These are phyloP conservation scores for Prillingera fragicola DNA, from an alignment of 1,284 basidiomycete species.

Conservation along the genomic window DNA sequence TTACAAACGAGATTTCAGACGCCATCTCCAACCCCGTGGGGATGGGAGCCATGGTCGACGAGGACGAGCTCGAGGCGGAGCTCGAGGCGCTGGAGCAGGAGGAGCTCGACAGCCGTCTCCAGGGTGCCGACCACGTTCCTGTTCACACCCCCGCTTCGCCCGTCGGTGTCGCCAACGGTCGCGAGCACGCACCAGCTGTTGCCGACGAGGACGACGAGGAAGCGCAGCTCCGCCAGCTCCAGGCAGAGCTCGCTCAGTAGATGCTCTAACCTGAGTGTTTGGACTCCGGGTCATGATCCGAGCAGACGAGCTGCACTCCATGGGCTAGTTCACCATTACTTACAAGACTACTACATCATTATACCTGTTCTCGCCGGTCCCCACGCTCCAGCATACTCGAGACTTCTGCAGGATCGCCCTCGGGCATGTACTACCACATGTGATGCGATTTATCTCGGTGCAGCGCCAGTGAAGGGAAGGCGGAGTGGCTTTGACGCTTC, in stretches of 20 bases:
- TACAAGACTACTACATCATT: not conserved
- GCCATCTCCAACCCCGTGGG: constrained; percentile 77
- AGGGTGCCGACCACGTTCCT: constrained; percentile 84
- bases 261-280: not conserved
- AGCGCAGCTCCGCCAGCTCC: constrained; percentile 81
- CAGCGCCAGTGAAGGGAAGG: too few species aligned
- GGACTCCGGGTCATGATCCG: not conserved
- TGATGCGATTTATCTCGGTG: not conserved
- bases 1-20: constrained; percentile 94
- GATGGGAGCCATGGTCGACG: constrained; percentile 63
- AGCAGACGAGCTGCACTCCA: too few species aligned
- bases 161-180: constrained; percentile 48
- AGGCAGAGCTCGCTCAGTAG: constrained; percentile 84
- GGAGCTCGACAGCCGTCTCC: constrained; percentile 78
- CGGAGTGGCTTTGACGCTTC: not conserved
- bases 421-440: constrained; percentile 1
- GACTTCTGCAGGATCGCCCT: not conserved
- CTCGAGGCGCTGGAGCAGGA: constrained; percentile 89
- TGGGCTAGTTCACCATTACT: too few species aligned
- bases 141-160: constrained; percentile 71
- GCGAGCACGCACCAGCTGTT: not conserved
- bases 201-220: constrained; percentile 91
- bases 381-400: not conserved
- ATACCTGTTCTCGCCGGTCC: not conserved
- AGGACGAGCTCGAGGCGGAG: constrained; percentile 79